Evolutionary conservation across 257 asterid species (phyloP).

Genomic region (Echium plantagineum): DNA sequence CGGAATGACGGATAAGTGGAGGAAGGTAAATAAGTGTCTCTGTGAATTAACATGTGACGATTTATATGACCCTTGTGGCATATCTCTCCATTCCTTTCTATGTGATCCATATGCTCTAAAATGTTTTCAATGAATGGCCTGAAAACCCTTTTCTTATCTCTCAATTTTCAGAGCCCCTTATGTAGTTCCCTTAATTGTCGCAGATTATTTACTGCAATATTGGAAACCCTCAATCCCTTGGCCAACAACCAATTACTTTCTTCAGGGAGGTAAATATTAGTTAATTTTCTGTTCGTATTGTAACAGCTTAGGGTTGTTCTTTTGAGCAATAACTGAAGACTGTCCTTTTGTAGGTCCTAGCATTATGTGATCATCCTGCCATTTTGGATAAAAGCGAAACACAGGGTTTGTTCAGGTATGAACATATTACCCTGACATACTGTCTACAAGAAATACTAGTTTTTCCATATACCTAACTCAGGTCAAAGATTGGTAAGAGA

Average conservation of each 20-base stretch:
- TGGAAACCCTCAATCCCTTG: constrained; percentile 93
- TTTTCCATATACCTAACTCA: too few relatives aligned
- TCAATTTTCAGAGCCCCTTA: background rate
- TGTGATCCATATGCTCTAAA: too few relatives aligned
- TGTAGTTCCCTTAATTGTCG: constrained; percentile 10
- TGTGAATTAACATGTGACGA: too few relatives aligned
- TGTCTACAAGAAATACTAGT: too few relatives aligned
- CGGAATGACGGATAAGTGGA: background rate
- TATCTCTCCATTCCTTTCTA: background rate
- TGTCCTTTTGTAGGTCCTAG: constrained; percentile 56
- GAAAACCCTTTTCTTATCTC: constrained; percentile 11
- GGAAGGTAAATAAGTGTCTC: background rate
- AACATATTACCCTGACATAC: too few relatives aligned
- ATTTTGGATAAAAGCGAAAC: constrained; percentile 87
- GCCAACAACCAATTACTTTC: constrained; percentile 91
- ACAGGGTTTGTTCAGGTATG: constrained; percentile 78
- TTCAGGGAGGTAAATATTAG: constrained; percentile 70
- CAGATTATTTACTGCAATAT: constrained; percentile 90
- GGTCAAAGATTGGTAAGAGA: too few relatives aligned
- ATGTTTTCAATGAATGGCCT: background rate
- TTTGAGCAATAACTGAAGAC: constrained; percentile 6
- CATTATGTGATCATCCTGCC: constrained; percentile 84
- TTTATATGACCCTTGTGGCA: background rate
- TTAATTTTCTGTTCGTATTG: background rate
- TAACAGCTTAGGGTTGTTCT: background rate